A percentile compares a stretch with the other conserved stretches of the same genome.
These are phyloP conservation scores for Aspergillus brasiliensis DNA, from an alignment of 2,329 filamentous ascomycete species.

Conservation along the genomic window DNA sequence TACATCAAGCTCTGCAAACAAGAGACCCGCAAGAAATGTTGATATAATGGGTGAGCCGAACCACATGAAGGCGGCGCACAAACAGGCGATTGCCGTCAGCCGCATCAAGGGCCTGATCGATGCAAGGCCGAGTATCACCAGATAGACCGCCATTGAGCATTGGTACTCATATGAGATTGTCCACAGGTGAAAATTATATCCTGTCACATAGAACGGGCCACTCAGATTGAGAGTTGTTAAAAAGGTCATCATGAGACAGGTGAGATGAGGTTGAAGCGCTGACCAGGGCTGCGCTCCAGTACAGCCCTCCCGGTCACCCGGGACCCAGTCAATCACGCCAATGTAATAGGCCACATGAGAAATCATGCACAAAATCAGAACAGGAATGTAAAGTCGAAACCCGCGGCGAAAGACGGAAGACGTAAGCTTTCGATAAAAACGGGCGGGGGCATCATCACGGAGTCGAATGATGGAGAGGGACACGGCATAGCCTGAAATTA, in stretches of 20 bases:
- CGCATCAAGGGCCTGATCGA: neutral
- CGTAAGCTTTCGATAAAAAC: slow-evolving; percentile 16
- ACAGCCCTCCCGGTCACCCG: neutral
- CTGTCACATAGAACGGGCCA: neutral
- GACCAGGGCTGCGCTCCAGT: neutral
- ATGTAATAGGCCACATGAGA: slow-evolving; percentile 13
- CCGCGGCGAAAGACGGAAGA: slow-evolving; percentile 30
- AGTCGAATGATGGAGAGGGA: slow-evolving; percentile 51
- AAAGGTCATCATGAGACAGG: neutral
- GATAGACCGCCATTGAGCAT: neutral
- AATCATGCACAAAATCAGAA: slow-evolving; percentile 24
- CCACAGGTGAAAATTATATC: neutral
- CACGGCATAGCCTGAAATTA: slow-evolving; percentile 62
- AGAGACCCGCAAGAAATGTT: neutral
- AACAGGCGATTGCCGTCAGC: neutral
- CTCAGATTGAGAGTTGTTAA: neutral
- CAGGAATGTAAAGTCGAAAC: slow-evolving; percentile 36
- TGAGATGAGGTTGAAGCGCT: neutral
- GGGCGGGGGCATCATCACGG: slow-evolving; percentile 11
- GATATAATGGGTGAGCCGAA: neutral
- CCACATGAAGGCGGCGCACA: neutral
- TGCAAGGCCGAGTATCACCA: neutral
- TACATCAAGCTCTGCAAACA: neutral
- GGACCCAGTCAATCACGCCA: neutral
- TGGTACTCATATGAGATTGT: neutral